phyloP scores from a whole-genome alignment of 371 early-diverging fungal genomes.

The Cokeromyces recurvatus region DNA sequence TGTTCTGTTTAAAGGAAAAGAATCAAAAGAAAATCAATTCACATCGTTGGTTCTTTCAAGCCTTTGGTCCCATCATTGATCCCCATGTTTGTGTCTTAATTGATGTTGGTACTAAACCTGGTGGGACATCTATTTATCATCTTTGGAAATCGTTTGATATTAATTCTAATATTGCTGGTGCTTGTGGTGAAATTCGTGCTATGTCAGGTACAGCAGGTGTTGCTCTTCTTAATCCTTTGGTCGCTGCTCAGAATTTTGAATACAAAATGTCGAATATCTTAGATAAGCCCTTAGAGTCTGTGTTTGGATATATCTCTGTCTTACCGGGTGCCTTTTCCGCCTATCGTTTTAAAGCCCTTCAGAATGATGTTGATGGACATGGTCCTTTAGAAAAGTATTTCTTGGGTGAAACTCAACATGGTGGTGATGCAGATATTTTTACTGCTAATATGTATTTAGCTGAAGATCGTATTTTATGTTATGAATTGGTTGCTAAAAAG shows the following conservation, averaged over 20 bases:
- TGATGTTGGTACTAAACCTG: constrained; percentile 91
- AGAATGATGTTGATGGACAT: constrained; percentile 56
- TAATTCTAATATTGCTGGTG: constrained; percentile 84
- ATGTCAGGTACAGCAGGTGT: constrained; percentile 72
- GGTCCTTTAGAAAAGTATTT: constrained; percentile 90
- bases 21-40: constrained; percentile 90
- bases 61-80: constrained; percentile 76
- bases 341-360: constrained; percentile 85
- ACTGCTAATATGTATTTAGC: constrained; percentile 77
- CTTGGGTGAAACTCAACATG: constrained; percentile 87
- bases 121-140: constrained; percentile 79
- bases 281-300: constrained; percentile 94
- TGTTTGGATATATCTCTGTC: constrained; percentile 93
- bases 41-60: constrained; percentile 96
- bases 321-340: constrained; percentile 95
- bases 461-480: constrained; percentile 88
- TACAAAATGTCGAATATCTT: constrained; percentile 96
- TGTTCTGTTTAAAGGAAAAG: constrained; percentile 91
- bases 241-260: constrained; percentile 95
- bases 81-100: constrained; percentile 87
- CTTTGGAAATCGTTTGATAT: constrained; percentile 92
- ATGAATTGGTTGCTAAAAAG: constrained; percentile 76
- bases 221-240: constrained; percentile 79
- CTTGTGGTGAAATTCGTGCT: constrained; percentile 94
- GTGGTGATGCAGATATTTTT: constrained; percentile 61